These are phyloP conservation scores for Pseudozyma tsukubaensis DNA, from an alignment of 1,284 basidiomycete species.

Conservation along the genomic window DNA sequence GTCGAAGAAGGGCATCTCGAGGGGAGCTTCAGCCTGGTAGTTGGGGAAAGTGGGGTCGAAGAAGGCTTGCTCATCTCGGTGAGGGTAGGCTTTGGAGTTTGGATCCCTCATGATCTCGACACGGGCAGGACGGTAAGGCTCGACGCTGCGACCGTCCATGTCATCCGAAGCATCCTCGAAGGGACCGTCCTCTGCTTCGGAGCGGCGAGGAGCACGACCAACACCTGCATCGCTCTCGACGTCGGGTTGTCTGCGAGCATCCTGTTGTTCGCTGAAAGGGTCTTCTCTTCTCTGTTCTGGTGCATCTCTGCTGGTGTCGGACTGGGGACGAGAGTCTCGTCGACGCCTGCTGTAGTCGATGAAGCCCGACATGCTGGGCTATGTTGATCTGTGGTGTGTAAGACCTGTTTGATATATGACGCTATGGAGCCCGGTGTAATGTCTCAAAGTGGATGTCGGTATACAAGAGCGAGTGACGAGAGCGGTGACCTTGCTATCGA, in stretches of 20 bases:
- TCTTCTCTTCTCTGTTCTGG: constrained; percentile 5
- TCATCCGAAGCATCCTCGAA: constrained; percentile 27
- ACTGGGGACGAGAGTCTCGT: constrained; percentile 23
- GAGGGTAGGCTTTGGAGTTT: constrained; percentile 15
- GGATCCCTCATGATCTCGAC: constrained; percentile 37
- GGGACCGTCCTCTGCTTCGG: constrained; percentile 8
- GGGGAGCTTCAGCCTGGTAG: constrained; percentile 49
- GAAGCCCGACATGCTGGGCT: constrained; percentile 31
- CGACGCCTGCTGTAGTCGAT: constrained; percentile 56
- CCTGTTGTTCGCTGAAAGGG: constrained; percentile 20
- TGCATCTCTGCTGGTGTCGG: constrained; percentile 30
- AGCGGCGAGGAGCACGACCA: constrained; percentile 13
- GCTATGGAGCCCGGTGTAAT: too few relatives aligned
- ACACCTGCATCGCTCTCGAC: constrained; percentile 9
- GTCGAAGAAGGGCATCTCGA: constrained; percentile 66
- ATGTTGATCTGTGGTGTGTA: background rate
- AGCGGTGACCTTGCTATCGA: constrained; percentile 23
- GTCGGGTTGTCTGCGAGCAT: background rate
- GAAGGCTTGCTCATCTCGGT: constrained; percentile 38
- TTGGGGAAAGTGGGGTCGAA: constrained; percentile 58
- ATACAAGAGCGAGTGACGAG: too few relatives aligned
- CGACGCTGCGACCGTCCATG: constrained; percentile 3
- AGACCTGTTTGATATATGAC: too few relatives aligned
- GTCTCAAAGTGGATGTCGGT: too few relatives aligned
- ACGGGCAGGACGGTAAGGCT: constrained; percentile 29